These are phyloP conservation scores for Rossbeevera mucosa DNA, from an alignment of 768 basidiomycete species.

Conservation along the genomic window DNA sequence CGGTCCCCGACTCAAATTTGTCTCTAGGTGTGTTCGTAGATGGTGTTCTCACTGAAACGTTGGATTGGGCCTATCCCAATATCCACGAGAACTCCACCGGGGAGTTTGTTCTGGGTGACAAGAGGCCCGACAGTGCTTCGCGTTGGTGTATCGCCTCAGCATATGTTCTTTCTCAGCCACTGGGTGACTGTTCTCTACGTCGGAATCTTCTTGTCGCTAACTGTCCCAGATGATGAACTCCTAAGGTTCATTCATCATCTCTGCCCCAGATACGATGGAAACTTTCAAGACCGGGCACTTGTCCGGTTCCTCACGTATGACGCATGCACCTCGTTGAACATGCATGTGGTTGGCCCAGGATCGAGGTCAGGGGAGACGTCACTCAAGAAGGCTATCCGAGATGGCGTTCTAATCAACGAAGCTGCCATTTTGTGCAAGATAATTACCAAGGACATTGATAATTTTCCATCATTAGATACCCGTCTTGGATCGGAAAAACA, in stretches of 20 bases:
- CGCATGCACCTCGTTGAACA: constrained; percentile 77
- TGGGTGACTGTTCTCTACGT: constrained; percentile 38
- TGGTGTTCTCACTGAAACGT: constrained; percentile 58
- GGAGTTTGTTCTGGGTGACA: constrained; percentile 56
- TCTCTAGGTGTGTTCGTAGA: constrained; percentile 67
- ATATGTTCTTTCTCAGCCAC: constrained; percentile 53
- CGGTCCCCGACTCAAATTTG: constrained; percentile 1
- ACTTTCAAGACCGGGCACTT: constrained; percentile 68
- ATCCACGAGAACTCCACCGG: constrained; percentile 34
- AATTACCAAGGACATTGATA: constrained; percentile 21
- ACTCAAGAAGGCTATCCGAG: constrained; percentile 37
- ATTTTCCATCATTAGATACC: constrained; percentile 14
- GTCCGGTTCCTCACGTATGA: constrained; percentile 81
- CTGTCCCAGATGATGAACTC: constrained; percentile 55
- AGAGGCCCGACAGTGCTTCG: constrained; percentile 32
- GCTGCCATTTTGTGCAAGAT: constrained; percentile 40
- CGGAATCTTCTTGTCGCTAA: constrained; percentile 11
- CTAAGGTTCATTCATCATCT: constrained; percentile 76
- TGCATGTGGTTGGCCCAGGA: constrained; percentile 57
- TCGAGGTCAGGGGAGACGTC: constrained; percentile 37
- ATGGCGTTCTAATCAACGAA: constrained; percentile 39
- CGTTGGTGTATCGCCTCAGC: constrained; percentile 66
- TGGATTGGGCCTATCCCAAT: constrained; percentile 64
- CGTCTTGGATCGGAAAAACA: background rate
- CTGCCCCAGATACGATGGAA: constrained; percentile 71